phyloP scores from a whole-genome alignment of 2,329 filamentous ascomycete species.

The Ophiosphaerella narmari region DNA sequence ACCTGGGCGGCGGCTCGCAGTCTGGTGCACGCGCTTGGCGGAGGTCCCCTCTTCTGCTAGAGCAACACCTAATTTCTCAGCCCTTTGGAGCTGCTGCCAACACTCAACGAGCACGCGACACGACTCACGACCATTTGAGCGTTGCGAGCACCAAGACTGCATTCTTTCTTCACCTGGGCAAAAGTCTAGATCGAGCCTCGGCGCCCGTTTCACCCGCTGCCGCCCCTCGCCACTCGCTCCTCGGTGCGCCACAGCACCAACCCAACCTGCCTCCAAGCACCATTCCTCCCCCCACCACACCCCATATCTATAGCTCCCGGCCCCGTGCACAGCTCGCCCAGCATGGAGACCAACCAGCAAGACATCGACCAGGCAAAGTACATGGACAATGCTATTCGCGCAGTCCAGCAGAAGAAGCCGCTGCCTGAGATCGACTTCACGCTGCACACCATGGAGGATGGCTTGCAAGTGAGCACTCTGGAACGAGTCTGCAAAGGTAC shows the following conservation, averaged over 20 bases:
- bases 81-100: slow-evolving; percentile 25
- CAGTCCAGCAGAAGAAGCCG: slow-evolving; percentile 92
- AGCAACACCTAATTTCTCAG: slow-evolving; percentile 17
- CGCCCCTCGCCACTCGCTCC: slow-evolving; percentile 37
- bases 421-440: slow-evolving; percentile 98
- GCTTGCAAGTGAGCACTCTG: slow-evolving; percentile 88
- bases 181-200: slow-evolving; percentile 29
- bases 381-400: slow-evolving; percentile 87
- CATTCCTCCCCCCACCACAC: slow-evolving; percentile 14
- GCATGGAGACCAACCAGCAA: slow-evolving; percentile 43
- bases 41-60: slow-evolving; percentile 12
- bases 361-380: slow-evolving; percentile 49
- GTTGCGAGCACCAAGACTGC: slow-evolving; percentile 8
- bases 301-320: slow-evolving; percentile 16
- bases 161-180: slow-evolving; percentile 10
- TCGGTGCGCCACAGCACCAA: slow-evolving; percentile 35
- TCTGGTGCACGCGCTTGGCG: slow-evolving; percentile 10
- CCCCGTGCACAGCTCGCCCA: slow-evolving; percentile 27
- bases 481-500: slow-evolving; percentile 98
- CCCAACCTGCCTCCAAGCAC: slow-evolving; percentile 31
- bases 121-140: slow-evolving; percentile 15
- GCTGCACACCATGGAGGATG: slow-evolving; percentile 98
- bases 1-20: neutral
- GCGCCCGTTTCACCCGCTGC: slow-evolving; percentile 36
- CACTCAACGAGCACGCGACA: slow-evolving; percentile 40